These are phyloP conservation scores for Bacterosira constricta DNA, from an alignment of 108 stramenopile genomes.

Conservation along the genomic window DNA sequence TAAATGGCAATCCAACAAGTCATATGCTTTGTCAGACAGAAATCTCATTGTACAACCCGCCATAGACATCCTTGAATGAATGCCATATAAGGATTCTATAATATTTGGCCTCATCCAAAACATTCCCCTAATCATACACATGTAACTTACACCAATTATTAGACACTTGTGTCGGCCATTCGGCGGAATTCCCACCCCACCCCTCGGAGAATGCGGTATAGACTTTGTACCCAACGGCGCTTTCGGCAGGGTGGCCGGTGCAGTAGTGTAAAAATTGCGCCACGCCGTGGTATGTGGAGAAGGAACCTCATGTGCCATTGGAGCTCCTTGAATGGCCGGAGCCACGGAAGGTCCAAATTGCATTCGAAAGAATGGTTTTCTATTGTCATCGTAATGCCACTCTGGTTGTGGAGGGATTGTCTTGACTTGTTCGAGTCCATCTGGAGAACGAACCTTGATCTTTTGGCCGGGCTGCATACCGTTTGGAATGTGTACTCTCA, in stretches of 20 bases:
- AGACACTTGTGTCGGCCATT: slow-evolving; percentile 51
- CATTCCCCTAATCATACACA: no score
- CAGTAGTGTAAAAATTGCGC: slow-evolving; percentile 23
- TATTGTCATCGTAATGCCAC: slow-evolving; percentile 19
- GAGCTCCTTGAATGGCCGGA: no score
- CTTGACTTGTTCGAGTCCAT: slow-evolving; percentile 28
- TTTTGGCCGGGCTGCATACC: slow-evolving; percentile 42
- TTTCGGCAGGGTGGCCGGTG: slow-evolving; percentile 29
- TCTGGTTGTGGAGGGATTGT: slow-evolving; percentile 28
- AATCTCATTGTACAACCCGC: no score
- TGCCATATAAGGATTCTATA: no score
- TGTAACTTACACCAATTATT: slow-evolving; percentile 60
- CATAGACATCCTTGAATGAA: no score
- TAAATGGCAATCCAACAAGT: no score
- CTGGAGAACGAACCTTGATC: slow-evolving; percentile 37
- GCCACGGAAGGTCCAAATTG: not conserved
- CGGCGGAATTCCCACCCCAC: slow-evolving; percentile 19
- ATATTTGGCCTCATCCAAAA: no score
- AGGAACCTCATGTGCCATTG: not conserved
- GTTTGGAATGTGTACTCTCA: slow-evolving; percentile 39
- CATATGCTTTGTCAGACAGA: no score
- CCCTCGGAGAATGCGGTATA: slow-evolving; percentile 20
- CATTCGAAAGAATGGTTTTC: slow-evolving; percentile 37
- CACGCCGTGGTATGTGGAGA: slow-evolving; percentile 22
- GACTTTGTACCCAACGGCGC: slow-evolving; percentile 36